Conservation (phyloP, 1,139 yeast genomes). For the Candida freyschussii region DNA sequence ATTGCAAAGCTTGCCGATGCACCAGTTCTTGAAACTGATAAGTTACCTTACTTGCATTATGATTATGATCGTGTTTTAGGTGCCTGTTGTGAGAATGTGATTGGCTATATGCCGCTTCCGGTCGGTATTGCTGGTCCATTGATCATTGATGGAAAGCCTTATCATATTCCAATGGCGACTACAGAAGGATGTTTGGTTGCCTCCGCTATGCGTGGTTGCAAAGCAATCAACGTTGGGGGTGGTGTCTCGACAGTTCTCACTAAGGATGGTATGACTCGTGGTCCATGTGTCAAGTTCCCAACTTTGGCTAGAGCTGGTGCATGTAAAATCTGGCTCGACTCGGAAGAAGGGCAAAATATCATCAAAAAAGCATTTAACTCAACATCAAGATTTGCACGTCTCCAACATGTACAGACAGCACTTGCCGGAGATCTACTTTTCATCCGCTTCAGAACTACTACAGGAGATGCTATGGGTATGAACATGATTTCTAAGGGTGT, state of each 20-base stretch:
- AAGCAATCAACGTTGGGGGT: slow-evolving; percentile 96
- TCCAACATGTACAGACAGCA: slow-evolving; percentile 87
- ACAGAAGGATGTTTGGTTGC: slow-evolving; percentile 99
- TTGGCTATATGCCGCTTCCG: slow-evolving; percentile 94
- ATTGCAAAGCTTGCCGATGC: slow-evolving; percentile 80
- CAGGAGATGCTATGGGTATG: slow-evolving; percentile 99
- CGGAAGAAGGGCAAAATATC: slow-evolving; percentile 82
- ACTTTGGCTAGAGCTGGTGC: slow-evolving; percentile 84
- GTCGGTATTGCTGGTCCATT: slow-evolving; percentile 98
- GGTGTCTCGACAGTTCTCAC: slow-evolving; percentile 91
- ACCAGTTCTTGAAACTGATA: slow-evolving; percentile 66
- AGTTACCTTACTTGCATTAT: slow-evolving; percentile 75
- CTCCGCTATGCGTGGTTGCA: slow-evolving; percentile 98
- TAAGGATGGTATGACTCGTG: slow-evolving; percentile 98
- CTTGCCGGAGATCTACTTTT: slow-evolving; percentile 90
- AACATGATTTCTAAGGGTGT: slow-evolving; percentile 99
- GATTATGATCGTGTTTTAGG: slow-evolving; percentile 97
- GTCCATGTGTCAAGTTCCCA: slow-evolving; percentile 93
- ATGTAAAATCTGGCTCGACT: slow-evolving; percentile 92
- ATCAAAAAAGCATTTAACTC: slow-evolving; percentile 92
- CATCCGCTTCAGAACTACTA: slow-evolving; percentile 90
- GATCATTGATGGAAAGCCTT: slow-evolving; percentile 79
- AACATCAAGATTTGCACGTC: slow-evolving; percentile 94
- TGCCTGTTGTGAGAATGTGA: slow-evolving; percentile 98
- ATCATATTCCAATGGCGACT: slow-evolving; percentile 97